Evolutionary conservation across 106 monocot genomes (phyloP).

Genomic region (Dioscorea zingiberensis): DNA sequence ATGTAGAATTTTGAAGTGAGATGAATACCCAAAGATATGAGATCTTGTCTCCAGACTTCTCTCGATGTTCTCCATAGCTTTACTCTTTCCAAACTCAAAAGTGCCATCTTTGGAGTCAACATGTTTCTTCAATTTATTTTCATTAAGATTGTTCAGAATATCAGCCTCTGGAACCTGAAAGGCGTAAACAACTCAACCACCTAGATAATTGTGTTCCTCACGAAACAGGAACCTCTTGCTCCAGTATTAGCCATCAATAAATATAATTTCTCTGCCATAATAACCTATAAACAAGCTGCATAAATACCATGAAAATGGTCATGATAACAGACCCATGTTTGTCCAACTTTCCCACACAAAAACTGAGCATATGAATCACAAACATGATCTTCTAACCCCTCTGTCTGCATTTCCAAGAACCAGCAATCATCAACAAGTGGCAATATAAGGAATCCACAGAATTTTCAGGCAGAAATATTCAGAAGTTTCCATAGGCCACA

Average conservation of each 20-base stretch:
- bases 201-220: background rate
- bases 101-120: conserved; percentile 26
- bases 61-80: conserved; percentile 36
- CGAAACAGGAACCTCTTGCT: background rate
- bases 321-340: conserved; percentile 83
- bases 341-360: conserved; percentile 57
- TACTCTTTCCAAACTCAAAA: conserved; percentile 34
- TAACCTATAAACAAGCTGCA: conserved; percentile 38
- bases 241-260: background rate
- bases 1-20: background rate
- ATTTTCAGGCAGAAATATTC: background rate
- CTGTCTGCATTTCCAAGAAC: conserved; percentile 42
- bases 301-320: conserved; percentile 25
- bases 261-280: conserved; percentile 20
- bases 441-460: background rate
- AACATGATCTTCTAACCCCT: conserved; percentile 39
- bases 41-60: conserved; percentile 49
- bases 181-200: conserved; percentile 1
- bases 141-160: conserved; percentile 48
- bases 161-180: conserved; percentile 72
- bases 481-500: background rate
- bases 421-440: background rate
- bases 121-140: conserved; percentile 27
- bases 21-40: conserved; percentile 32
- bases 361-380: conserved; percentile 57